Conservation (phyloP, 352 stramenopile genomes). For the Plasmopara muralis region DNA sequence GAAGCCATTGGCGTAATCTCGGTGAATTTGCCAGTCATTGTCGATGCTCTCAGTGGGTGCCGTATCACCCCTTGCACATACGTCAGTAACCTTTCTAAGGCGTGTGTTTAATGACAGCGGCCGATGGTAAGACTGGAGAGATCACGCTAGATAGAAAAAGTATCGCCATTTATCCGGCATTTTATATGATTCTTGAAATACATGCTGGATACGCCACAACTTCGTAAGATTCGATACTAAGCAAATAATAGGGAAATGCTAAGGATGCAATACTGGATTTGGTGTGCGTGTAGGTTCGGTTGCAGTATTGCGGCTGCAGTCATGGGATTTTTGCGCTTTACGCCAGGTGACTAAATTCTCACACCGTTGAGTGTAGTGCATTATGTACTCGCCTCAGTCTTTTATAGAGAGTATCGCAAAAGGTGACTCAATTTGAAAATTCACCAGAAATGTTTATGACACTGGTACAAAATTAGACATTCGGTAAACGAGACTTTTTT, state of each 20-base stretch:
- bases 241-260: not conserved
- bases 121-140: conserved; percentile 27
- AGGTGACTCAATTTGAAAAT: too few relatives aligned
- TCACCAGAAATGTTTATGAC: too few relatives aligned
- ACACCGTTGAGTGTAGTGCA: conserved; percentile 13
- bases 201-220: conserved; percentile 78
- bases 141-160: conserved; percentile 57
- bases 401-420: too few relatives aligned
- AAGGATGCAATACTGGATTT: not conserved
- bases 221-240: conserved; percentile 39
- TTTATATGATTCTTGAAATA: conserved; percentile 87
- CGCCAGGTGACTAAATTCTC: conserved; percentile 15
- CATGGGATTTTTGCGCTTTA: conserved; percentile 71
- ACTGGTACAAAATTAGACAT: too few relatives aligned
- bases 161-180: conserved; percentile 71
- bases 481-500: too few relatives aligned
- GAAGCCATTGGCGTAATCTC: conserved; percentile 67
- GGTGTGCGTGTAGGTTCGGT: conserved; percentile 42
- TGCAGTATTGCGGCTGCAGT: conserved; percentile 66
- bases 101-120: conserved; percentile 21
- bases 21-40: conserved; percentile 58
- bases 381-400: too few relatives aligned
- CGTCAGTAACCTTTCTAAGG: not conserved
- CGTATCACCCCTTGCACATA: not conserved
- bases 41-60: conserved; percentile 58